Evolutionary conservation across 768 basidiomycete genomes (phyloP).

Genomic region (Saitozyma podzolica): DNA sequence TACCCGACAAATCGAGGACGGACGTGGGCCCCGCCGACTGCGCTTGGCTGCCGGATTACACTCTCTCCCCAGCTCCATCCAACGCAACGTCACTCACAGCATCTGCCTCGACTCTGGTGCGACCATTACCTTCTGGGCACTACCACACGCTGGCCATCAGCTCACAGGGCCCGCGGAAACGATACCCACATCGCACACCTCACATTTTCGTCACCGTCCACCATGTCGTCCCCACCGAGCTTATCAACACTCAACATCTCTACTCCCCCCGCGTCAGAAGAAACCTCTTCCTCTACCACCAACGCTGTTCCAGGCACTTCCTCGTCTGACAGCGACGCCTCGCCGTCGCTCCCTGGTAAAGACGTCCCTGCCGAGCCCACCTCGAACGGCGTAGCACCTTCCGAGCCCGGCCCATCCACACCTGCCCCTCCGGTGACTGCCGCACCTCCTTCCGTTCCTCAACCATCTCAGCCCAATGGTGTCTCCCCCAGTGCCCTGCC

Average conservation of each 20-base stretch:
- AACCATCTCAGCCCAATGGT: slow-evolving; percentile 7
- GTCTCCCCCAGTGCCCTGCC: slow-evolving; percentile 3
- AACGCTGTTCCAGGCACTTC: background rate
- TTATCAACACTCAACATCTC: slow-evolving; percentile 10
- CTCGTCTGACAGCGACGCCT: no score
- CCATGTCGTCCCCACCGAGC: slow-evolving; percentile 12
- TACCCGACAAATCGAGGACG: no score
- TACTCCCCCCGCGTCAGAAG: slow-evolving; percentile 4
- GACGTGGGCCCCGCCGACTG: no score
- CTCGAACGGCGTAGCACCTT: slow-evolving; percentile 6
- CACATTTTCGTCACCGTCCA: background rate
- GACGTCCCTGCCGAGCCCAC: background rate
- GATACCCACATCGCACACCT: no score
- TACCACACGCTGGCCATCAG: no score
- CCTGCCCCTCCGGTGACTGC: slow-evolving; percentile 9
- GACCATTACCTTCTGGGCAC: no score
- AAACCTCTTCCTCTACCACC: slow-evolving; percentile 3
- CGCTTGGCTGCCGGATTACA: no score
- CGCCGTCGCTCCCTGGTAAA: no score
- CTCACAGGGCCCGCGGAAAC: no score
- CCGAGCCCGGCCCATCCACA: background rate
- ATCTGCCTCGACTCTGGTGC: no score
- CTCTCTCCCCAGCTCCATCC: no score
- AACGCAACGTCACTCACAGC: no score
- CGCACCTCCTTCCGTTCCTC: slow-evolving; percentile 12